Evolutionary conservation across 345 rosid genomes (phyloP), one percentile per base, ranked within the genome.

Genomic region (Citrus unshiu): DNA sequence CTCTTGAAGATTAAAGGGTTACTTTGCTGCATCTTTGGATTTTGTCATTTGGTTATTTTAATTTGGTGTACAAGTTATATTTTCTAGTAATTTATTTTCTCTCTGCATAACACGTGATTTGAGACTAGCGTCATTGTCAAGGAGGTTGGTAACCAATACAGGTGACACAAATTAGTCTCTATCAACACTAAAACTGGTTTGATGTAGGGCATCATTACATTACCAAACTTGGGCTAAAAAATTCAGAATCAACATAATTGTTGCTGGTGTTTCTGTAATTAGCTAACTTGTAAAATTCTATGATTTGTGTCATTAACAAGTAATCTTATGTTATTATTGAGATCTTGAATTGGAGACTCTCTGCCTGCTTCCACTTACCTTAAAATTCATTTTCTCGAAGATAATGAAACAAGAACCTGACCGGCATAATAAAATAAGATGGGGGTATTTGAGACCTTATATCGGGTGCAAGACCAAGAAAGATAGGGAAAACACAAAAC

Each of bases 401-500:
- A 59, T 59, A 24, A 73, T n/a, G 32, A n/a, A 25, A 24, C 22
- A 24, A 37, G 76, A 46, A 37, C 67, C 65, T 56, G 57, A 57
- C 65, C 9, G 51, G 57, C 24, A 76, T 66, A 64, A 67, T 37
- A 9, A 25, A 66, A 76, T 57, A 9, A 37, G 64, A 56, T 25
- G 49, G 70, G 58, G 22, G 58, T 18, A 18, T 54, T 54, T 54
- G 58, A 18, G 58, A 18, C 21, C 58, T 54, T 54, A 1, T 54
- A 16, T 18, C 7, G 58, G 58, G 8, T 54, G 22, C n/a, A 54
- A 54, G 58, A 18, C 2, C 58, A 18, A 54, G 58, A 54, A 54
- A 54, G 79, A 75, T 34, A 75, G 62, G 46, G 75, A 70, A 65
- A 69, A 58, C 81, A 72, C 78, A 67, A n/a, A 7, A 61, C 77